These are phyloP conservation scores for Saccharomycopsis fermentans DNA, from an alignment of 805 yeast species.

Conservation along the genomic window DNA sequence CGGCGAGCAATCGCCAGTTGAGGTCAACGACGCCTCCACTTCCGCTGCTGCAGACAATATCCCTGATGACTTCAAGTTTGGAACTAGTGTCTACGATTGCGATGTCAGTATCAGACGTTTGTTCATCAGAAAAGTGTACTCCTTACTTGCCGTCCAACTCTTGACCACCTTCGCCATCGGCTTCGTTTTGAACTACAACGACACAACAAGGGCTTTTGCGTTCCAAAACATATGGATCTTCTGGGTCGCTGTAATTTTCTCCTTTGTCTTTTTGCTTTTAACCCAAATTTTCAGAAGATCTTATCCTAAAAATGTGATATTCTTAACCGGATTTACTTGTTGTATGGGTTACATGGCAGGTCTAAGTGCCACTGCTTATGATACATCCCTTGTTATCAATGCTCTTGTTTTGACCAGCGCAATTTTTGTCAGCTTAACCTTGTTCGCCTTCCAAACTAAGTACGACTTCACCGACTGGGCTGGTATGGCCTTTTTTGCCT, in stretches of 20 bases:
- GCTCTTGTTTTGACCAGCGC: constrained; percentile 61
- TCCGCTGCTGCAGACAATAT: constrained; percentile 22
- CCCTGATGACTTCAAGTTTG: constrained; percentile 76
- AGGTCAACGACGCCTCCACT: background rate
- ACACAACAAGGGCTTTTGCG: constrained; percentile 42
- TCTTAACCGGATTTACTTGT: constrained; percentile 58
- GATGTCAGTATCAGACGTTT: constrained; percentile 64
- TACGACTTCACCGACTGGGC: constrained; percentile 67
- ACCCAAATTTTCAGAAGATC: constrained; percentile 52
- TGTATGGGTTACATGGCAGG: constrained; percentile 71
- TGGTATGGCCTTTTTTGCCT: constrained; percentile 43
- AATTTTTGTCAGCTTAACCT: constrained; percentile 65
- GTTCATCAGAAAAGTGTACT: constrained; percentile 71
- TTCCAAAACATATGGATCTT: constrained; percentile 48
- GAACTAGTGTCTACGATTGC: constrained; percentile 68
- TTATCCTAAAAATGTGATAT: constrained; percentile 56
- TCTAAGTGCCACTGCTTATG: constrained; percentile 50
- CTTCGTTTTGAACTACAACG: constrained; percentile 35
- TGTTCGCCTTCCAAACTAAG: constrained; percentile 67
- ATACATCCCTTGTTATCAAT: constrained; percentile 53
- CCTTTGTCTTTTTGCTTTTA: constrained; percentile 56
- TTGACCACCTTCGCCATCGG: constrained; percentile 52
- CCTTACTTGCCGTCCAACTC: constrained; percentile 57
- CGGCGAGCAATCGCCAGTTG: constrained; percentile 2
- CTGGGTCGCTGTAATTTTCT: constrained; percentile 44